Conservation (phyloP, 129 eudicot genomes). For the Flaveria robusta region DNA sequence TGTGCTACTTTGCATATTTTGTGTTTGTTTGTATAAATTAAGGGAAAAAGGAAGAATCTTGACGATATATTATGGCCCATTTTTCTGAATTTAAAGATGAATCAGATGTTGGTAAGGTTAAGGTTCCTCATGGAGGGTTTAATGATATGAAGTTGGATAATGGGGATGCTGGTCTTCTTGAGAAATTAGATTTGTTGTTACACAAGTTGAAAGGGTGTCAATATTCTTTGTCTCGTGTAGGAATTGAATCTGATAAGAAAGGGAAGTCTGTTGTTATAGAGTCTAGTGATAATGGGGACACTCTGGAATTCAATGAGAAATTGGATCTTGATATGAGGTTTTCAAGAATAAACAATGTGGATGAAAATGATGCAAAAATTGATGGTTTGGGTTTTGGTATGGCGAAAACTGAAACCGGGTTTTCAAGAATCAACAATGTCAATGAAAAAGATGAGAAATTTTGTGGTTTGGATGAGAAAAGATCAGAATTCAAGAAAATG, state of each 20-base stretch:
- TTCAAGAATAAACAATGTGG: slow-evolving; percentile 21
- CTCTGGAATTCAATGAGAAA: neutral
- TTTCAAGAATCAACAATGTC: slow-evolving; percentile 21
- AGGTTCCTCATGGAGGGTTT: slow-evolving; percentile 25
- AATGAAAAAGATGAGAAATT: slow-evolving; percentile 14
- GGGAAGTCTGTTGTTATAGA: slow-evolving; percentile 23
- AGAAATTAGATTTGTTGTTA: slow-evolving; percentile 49
- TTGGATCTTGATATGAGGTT: slow-evolving; percentile 18
- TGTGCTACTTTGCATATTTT: slow-evolving; percentile 19
- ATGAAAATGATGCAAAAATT: slow-evolving; percentile 9
- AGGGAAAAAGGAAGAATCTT: slow-evolving; percentile 21
- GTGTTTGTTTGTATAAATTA: slow-evolving; percentile 17
- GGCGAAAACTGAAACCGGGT: slow-evolving; percentile 15
- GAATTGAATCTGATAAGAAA: slow-evolving; percentile 19
- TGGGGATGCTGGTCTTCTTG: slow-evolving; percentile 37
- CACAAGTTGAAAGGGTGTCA: slow-evolving; percentile 44
- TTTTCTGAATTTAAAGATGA: slow-evolving; percentile 40
- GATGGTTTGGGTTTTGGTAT: slow-evolving; percentile 23
- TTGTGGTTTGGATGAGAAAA: slow-evolving; percentile 23
- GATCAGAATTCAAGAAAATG: slow-evolving; percentile 6
- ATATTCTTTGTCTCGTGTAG: slow-evolving; percentile 18
- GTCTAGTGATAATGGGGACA: slow-evolving; percentile 19
- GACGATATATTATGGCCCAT: slow-evolving; percentile 48
- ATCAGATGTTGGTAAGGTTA: slow-evolving; percentile 2
- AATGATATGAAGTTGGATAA: slow-evolving; percentile 30